Conservation (phyloP, 2,329 filamentous ascomycete genomes). For the Talaromyces sp. region DNA sequence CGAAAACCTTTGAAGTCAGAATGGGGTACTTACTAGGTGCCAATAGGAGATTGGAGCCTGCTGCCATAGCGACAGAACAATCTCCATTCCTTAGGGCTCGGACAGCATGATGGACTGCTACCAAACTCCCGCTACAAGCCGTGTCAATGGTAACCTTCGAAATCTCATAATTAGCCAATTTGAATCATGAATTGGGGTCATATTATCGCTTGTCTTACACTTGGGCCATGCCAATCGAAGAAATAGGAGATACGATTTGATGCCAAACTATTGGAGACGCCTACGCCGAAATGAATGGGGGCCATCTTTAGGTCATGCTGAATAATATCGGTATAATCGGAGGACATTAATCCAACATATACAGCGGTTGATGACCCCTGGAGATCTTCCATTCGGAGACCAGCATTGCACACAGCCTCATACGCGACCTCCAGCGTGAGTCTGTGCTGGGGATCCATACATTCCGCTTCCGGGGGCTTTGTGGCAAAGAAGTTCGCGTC, state of each 20-base stretch:
- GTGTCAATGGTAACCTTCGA: slow-evolving; percentile 29
- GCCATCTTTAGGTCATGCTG: neutral
- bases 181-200: neutral
- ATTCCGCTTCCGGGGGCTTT: neutral
- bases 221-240: slow-evolving; percentile 37
- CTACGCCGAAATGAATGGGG: slow-evolving; percentile 19
- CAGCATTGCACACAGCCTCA: slow-evolving; percentile 26
- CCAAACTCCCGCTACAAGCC: slow-evolving; percentile 41
- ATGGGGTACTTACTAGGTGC: slow-evolving; percentile 21
- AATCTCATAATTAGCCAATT: too few relatives aligned
- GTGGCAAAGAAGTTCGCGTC: slow-evolving; percentile 24
- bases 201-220: slow-evolving; percentile 31
- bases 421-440: slow-evolving; percentile 25
- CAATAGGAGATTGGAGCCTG: slow-evolving; percentile 23
- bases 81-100: slow-evolving; percentile 26
- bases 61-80: slow-evolving; percentile 21
- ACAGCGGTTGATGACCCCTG: slow-evolving; percentile 23
- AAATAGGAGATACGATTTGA: slow-evolving; percentile 39
- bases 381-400: slow-evolving; percentile 13
- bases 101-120: slow-evolving; percentile 32
- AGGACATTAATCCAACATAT: slow-evolving; percentile 22
- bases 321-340: slow-evolving; percentile 20
- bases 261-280: slow-evolving; percentile 32
- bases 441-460: slow-evolving; percentile 19
- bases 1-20: slow-evolving; percentile 18